Base-by-base conservation (phyloP, 768 basidiomycete species). In the Gyrodon lividus region DNA sequence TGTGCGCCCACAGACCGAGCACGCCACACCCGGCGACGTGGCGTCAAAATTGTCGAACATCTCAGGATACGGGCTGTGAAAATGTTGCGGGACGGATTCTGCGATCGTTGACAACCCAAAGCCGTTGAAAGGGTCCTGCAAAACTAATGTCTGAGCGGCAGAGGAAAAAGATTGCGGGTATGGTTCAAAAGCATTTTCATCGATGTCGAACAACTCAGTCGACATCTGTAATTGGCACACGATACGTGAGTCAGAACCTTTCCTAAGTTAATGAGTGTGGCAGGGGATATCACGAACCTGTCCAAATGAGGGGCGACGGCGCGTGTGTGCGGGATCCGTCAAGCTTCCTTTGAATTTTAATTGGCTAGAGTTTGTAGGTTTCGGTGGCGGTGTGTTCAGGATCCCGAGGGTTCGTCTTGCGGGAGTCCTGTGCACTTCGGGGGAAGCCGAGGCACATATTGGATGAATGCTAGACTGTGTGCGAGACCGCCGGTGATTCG, bases 201-300 rank as follows among this genome's bases (percentile, higher is more conserved):
- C 82, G 55, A 89, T 88, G 61, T 89, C 84, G 63, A 86, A 89
- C 50, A 88, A 71, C 33, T 87, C 80, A 58, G 60, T 74, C 71
- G 61, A 77, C 70, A 59, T 76, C 77, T 62, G 68, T 68, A 51
- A 55, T 55, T 56, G 43, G 54, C 31, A 49, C 19, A 37, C 43
- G 30, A 50, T 31, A 17, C 23, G 39, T 59, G 56, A 57, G 61
- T 59, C 52, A 65, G 37, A 28, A 14, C 13, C 26, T 23, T 35
- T 40, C 24, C 42, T 54, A 38, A 53, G 50, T 60, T 56, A 48
- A 48, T 9, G 30, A 43, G 10, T 46, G 52, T 50, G 42, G 35
- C 39, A 38, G 45, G 51, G n/a, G 17, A 41, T 10, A 58, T 24
- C 34, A 63, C 73, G 30, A 43, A 76, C 77, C 66, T 76, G 74